These are phyloP conservation scores for Beta macrorhiza DNA, from an alignment of 179 eudicot genomes.

Conservation along the genomic window DNA sequence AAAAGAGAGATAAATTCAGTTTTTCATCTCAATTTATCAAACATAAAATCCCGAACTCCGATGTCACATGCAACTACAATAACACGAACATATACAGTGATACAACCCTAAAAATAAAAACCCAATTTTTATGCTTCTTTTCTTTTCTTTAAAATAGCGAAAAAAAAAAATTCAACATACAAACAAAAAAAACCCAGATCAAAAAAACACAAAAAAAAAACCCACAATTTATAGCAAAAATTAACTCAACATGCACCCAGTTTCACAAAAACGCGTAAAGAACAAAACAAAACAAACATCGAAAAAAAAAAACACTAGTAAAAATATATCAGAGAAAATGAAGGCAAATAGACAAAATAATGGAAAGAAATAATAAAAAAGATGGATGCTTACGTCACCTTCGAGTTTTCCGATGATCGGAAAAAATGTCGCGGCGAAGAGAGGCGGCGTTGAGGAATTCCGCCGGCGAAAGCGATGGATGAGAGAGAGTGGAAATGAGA, in stretches of 20 bases:
- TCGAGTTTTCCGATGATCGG: slow-evolving; percentile 10
- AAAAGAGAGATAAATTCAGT: background rate
- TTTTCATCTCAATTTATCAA: background rate
- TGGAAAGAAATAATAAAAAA: background rate
- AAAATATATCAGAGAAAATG: background rate
- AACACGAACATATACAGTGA: background rate
- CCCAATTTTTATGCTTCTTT: background rate
- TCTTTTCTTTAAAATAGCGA: background rate
- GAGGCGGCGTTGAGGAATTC: background rate
- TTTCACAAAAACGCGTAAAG: background rate
- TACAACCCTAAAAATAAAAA: background rate
- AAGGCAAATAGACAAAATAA: background rate
- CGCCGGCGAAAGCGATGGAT: background rate
- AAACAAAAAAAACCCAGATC: background rate
- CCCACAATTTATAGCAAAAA: background rate
- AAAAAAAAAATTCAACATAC: background rate
- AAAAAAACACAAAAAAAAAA: background rate
- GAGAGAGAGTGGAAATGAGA: background rate
- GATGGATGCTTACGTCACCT: background rate
- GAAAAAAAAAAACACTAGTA: background rate
- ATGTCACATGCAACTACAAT: background rate
- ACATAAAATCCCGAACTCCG: background rate
- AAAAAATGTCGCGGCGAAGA: background rate
- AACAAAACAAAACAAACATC: background rate
- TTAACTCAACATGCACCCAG: background rate